These are phyloP conservation scores for Talaromyces sp. DNA, from an alignment of 2,329 filamentous ascomycete species.

Conservation along the genomic window DNA sequence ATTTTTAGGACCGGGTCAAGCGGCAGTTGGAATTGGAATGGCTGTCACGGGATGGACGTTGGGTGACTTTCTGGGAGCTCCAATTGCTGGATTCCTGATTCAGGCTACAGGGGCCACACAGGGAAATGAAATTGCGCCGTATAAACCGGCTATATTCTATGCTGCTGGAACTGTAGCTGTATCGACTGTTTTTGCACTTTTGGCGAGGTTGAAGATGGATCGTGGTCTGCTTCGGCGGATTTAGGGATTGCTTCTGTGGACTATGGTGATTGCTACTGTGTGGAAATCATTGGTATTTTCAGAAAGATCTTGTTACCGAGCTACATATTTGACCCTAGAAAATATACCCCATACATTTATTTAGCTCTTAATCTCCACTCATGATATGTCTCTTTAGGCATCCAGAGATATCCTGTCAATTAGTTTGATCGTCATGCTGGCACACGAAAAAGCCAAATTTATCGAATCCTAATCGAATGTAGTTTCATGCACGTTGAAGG, in stretches of 20 bases:
- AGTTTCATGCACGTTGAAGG: neutral
- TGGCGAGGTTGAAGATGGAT: neutral
- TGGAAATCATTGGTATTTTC: neutral
- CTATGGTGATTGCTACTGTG: neutral
- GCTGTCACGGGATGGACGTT: neutral
- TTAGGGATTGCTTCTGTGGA: neutral
- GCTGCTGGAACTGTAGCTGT: neutral
- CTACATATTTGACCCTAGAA: neutral
- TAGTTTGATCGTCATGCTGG: neutral
- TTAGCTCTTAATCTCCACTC: neutral
- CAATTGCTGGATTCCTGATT: conserved; percentile 1
- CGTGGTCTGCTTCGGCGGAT: neutral
- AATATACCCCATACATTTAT: neutral
- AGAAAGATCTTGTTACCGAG: neutral
- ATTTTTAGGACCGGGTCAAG: neutral
- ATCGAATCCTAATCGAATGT: neutral
- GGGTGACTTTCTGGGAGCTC: neutral
- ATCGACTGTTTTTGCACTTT: neutral
- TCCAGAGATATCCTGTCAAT: no score
- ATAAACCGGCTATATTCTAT: conserved; percentile 2
- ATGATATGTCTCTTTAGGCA: no score
- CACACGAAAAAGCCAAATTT: neutral
- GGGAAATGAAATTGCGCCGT: neutral
- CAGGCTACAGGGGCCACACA: neutral
- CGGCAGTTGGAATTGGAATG: neutral